Evolutionary conservation across 768 basidiomycete species (phyloP).

Genomic region (Tricholoma sp.): DNA sequence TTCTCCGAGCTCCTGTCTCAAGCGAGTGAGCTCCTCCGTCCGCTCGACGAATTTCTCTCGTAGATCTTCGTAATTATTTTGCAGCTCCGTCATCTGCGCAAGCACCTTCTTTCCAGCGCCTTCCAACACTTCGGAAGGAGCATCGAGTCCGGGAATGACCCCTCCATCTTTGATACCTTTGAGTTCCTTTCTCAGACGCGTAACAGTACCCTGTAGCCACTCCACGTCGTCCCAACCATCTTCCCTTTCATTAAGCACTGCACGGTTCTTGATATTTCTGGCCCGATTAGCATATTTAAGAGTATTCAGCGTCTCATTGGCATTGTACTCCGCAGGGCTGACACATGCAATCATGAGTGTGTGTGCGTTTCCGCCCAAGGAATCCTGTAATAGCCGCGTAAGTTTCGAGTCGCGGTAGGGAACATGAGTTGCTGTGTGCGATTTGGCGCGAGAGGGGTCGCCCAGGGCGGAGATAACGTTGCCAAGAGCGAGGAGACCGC

Average conservation of each 20-base stretch:
- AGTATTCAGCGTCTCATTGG: slow-evolving; percentile 89
- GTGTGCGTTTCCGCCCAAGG: slow-evolving; percentile 94
- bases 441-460: slow-evolving; percentile 84
- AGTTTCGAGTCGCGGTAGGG: slow-evolving; percentile 99
- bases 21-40: slow-evolving; percentile 79
- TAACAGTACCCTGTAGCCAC: slow-evolving; percentile 86
- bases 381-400: slow-evolving; percentile 93
- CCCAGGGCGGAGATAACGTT: slow-evolving; percentile 98
- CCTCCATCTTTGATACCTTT: slow-evolving; percentile 74
- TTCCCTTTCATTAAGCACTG: slow-evolving; percentile 88
- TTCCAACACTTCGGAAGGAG: slow-evolving; percentile 40
- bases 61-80: slow-evolving; percentile 80
- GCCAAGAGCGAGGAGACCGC: slow-evolving; percentile 90
- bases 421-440: slow-evolving; percentile 81
- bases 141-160: slow-evolving; percentile 20
- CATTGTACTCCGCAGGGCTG: slow-evolving; percentile 93
- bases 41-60: slow-evolving; percentile 84
- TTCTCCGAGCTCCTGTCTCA: slow-evolving; percentile 76
- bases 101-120: slow-evolving; percentile 72
- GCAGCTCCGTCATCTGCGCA: slow-evolving; percentile 78
- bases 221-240: slow-evolving; percentile 99
- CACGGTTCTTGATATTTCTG: slow-evolving; percentile 94
- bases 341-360: slow-evolving; percentile 99
- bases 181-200: slow-evolving; percentile 82
- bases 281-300: slow-evolving; percentile 98